Evolutionary conservation across 495 filamentous ascomycete genomes (phyloP), one percentile per base, ranked within the genome.

Genomic region (Penicillium verhagenii): DNA sequence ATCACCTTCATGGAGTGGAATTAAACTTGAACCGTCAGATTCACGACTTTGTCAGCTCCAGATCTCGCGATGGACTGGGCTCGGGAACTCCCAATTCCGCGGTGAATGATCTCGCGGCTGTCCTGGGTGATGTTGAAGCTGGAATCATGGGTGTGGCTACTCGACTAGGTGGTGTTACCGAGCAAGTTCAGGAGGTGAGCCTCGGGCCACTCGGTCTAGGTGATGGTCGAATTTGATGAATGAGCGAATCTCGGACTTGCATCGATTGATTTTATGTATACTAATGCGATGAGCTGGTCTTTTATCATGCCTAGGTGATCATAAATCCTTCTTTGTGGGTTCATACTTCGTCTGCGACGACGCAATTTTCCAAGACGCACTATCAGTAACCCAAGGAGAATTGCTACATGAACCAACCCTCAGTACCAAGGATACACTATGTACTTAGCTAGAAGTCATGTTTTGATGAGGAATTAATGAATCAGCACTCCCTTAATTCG

Each of bases 1-100:
- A 83, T 58, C 90, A 94, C 66, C 76, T 96, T 44, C 77, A 86
- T 45, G 84, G 86, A 3, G 84, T 96, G 20, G 90, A 95, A 63
- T 73, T 76, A 8, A 82, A 81, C 23, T 78, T 90, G 42, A 75
- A 86, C 56, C 80, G 86, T 52, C 86, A 91, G 66, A 81, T 89
- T 50, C 83, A 88, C 69, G 77, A 86, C 49, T 80, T 88, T 63
- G 75, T 85, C 48, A 78, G 81, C 24, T 79, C 75, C 45, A 77
- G 75, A 57, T 81, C 74, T 52, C 74, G 74, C 10, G 78, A 80
- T 56, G 79, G 76, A 1, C 57, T 68, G 4, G 65, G 74, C 56
- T 43, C 64, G 56, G 52, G 77, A 68, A 59, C 74, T 68, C 72
- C 64, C 43, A 74, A 66, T 47, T 73, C 80, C 21, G 70, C 78